Percentiles rank a stretch among this genome's conserved stretches.
These are phyloP conservation scores for Strobilomyces dryophilus DNA, from an alignment of 768 basidiomycete species.

Conservation along the genomic window DNA sequence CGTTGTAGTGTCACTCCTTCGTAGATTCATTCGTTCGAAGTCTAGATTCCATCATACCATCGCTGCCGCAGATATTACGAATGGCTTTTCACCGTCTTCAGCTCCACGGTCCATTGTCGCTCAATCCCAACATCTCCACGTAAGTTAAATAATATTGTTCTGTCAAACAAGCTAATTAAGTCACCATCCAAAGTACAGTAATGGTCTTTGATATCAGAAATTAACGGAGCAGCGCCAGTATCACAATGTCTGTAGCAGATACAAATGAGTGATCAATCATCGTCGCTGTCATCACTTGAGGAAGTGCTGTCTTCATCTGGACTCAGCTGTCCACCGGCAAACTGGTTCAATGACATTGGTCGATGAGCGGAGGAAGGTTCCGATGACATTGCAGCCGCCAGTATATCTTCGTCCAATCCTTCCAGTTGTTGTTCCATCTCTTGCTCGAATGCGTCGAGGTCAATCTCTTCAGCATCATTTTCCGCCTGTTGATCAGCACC, in stretches of 20 bases:
- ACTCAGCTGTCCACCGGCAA: conserved; percentile 40
- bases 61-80: no score
- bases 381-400: conserved; percentile 38
- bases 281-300: conserved; percentile 54
- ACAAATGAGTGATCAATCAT: conserved; percentile 38
- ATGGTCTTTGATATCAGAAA: conserved; percentile 1
- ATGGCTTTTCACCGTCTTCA: neutral
- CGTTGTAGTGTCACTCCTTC: no score
- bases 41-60: no score
- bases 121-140: neutral
- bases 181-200: conserved; percentile 1
- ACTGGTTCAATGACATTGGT: conserved; percentile 50
- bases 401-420: conserved; percentile 49
- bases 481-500: conserved; percentile 22
- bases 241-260: neutral
- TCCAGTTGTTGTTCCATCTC: conserved; percentile 35
- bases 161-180: conserved; percentile 22
- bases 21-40: no score
- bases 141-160: conserved; percentile 15
- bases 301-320: conserved; percentile 48
- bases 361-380: conserved; percentile 30
- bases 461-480: conserved; percentile 32
- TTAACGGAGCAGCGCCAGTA: conserved; percentile 5
- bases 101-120: neutral
- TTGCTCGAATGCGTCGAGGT: conserved; percentile 32